Percentiles rank a stretch among this genome's conserved stretches.
Conservation (phyloP, 2,329 filamentous ascomycete genomes). For the Rhynchosporium graminicola region DNA sequence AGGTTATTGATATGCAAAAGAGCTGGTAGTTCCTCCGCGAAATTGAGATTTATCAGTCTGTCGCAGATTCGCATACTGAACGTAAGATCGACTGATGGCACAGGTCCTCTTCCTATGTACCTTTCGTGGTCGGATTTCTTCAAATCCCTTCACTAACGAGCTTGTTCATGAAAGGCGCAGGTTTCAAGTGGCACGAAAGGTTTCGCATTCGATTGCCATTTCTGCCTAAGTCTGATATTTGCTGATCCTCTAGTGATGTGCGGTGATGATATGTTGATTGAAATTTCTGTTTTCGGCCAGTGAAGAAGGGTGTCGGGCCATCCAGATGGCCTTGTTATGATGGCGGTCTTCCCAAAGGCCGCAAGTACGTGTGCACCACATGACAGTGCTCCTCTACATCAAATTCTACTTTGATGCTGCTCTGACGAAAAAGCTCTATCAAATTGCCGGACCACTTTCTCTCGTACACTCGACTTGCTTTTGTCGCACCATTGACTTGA, state of each 20-base stretch:
- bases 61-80: too few species aligned
- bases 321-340: slow-evolving; percentile 14
- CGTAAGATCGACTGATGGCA: too few species aligned
- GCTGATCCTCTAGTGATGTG: not conserved
- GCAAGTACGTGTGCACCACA: not conserved
- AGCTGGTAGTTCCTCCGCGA: too few species aligned
- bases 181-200: not conserved
- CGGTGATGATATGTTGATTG: not conserved
- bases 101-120: too few species aligned
- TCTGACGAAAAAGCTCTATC: not conserved
- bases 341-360: slow-evolving; percentile 1
- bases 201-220: not conserved
- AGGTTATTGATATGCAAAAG: too few species aligned
- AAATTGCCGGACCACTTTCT: not conserved
- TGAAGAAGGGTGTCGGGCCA: not conserved
- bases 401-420: not conserved
- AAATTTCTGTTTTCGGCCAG: not conserved
- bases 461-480: not conserved
- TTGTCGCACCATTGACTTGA: not conserved
- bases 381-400: not conserved
- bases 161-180: slow-evolving; percentile 2
- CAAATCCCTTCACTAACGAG: not conserved
- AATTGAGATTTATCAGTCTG: too few species aligned
- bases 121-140: not conserved
- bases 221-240: not conserved